Percentiles rank a stretch among this genome's conserved stretches.
Conservation (phyloP, 1,139 yeast genomes). For the Yamadazyma songkhlaensis region DNA sequence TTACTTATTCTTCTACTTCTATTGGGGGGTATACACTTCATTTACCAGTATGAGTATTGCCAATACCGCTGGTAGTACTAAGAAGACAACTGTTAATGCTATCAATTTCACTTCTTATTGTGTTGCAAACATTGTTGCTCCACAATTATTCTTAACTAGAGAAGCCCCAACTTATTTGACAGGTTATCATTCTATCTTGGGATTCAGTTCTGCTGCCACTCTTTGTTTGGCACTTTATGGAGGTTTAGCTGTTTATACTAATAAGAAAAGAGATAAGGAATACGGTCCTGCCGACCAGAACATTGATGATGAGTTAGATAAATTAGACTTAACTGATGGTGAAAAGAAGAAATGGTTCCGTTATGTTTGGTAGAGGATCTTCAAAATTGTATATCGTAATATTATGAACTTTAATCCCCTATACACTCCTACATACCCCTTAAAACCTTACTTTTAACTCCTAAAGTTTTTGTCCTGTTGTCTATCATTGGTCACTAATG, state of each 20-base stretch:
- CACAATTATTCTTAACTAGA: slow-evolving; percentile 22
- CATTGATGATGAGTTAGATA: slow-evolving; percentile 13
- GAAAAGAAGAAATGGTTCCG: slow-evolving; percentile 18
- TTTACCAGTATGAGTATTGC: slow-evolving; percentile 22
- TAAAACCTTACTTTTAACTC: too few relatives aligned
- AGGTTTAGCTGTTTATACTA: slow-evolving; percentile 12
- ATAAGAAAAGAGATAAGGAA: slow-evolving; percentile 13
- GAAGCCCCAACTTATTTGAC: slow-evolving; percentile 24
- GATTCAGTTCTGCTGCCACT: slow-evolving; percentile 13
- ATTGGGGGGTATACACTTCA: slow-evolving; percentile 22
- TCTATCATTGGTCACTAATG: too few relatives aligned
- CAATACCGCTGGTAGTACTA: slow-evolving; percentile 26
- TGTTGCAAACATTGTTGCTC: slow-evolving; percentile 25
- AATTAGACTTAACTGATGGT: slow-evolving; percentile 16
- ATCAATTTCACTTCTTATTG: slow-evolving; percentile 22
- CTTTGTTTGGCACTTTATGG: slow-evolving; percentile 13
- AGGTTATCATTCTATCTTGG: slow-evolving; percentile 22
- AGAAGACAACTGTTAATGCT: slow-evolving; percentile 22
- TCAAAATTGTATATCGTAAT: not conserved
- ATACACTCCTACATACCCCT: not conserved
- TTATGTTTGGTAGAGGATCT: slow-evolving; percentile 14
- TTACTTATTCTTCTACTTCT: slow-evolving; percentile 18
- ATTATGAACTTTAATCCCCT: not conserved
- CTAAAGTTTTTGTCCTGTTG: too few relatives aligned
- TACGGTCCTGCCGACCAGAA: slow-evolving; percentile 17